Evolutionary conservation across 371 early-diverging fungal genomes (phyloP), one percentile per base, ranked within the genome.

Genomic region (Zychaea mexicana): DNA sequence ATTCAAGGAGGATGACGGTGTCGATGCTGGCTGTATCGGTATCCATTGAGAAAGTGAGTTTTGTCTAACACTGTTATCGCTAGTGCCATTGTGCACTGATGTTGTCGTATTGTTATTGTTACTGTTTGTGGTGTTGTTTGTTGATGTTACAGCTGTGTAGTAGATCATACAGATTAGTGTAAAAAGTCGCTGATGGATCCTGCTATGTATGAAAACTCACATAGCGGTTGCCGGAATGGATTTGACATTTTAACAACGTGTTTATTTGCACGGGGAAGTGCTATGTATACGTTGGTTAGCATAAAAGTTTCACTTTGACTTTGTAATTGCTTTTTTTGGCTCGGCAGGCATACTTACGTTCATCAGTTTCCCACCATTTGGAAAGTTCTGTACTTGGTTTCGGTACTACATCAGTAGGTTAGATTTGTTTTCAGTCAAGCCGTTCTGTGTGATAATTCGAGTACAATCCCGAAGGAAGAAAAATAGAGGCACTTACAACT

Each of bases 361-460:
- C 60, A 15, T 73, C 76, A 36, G 73, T 70, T 58, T 81, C 82
- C 82, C 82, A 81, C 82, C 82, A 81, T 56, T 75, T 76, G 12
- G 52, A 64, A 10, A 56, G 54, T 31, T 76, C 72, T 9, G 81
- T 63, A 32, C 81, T 81, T 53, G 81, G 78, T 26, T 71, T 67
- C 21, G 77, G 78, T 13, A 67, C 78, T 80, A 58, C 21, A 45
- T 45, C n/a, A n/a, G n/a, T n/a, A n/a, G n/a, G n/a, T n/a, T n/a
- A n/a, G n/a, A n/a, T n/a, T n/a, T n/a, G n/a, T n/a, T n/a, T n/a
- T n/a, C n/a, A n/a, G n/a, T n/a, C n/a, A n/a, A n/a, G n/a, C n/a
- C n/a, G n/a, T n/a, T n/a, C n/a, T n/a, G n/a, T n/a, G n/a, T n/a
- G n/a, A n/a, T n/a, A n/a, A n/a, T n/a, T n/a, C n/a, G n/a, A n/a